Evolutionary conservation across 1,284 basidiomycete species (phyloP).

Genomic region (Ceratobasidium sp.): DNA sequence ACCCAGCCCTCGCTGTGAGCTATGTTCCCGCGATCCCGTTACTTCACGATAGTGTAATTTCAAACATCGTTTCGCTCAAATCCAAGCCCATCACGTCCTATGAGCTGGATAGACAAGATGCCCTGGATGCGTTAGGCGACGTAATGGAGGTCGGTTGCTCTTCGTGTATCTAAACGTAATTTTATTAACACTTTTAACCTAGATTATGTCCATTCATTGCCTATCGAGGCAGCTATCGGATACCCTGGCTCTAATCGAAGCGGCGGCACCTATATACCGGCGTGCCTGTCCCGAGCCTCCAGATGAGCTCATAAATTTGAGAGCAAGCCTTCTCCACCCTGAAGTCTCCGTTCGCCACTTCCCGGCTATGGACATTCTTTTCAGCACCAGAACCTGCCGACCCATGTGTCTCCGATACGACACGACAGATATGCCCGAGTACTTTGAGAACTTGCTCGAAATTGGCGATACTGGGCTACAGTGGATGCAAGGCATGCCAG

Average conservation of each 20-base stretch:
- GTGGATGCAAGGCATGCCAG: constrained; percentile 31
- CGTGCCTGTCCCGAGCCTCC: constrained; percentile 6
- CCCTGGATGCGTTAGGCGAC: background rate
- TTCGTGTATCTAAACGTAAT: no score
- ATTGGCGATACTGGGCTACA: constrained; percentile 5
- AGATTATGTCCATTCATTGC: constrained; percentile 19
- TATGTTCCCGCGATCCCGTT: background rate
- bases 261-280: constrained; percentile 1
- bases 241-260: background rate
- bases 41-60: background rate
- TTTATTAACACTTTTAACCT: background rate
- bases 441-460: background rate
- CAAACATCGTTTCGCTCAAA: background rate
- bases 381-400: background rate
- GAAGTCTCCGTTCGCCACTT: constrained; percentile 21
- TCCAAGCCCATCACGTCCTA: background rate
- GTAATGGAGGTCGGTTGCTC: background rate
- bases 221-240: background rate
- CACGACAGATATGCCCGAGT: background rate
- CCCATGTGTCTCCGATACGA: constrained; percentile 32
- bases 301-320: background rate
- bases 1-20: no score
- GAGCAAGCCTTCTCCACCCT: constrained; percentile 4
- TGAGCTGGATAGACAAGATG: background rate
- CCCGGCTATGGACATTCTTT: constrained; percentile 12